phyloP scores from a whole-genome alignment of 768 basidiomycete genomes.

The Imleria badia region DNA sequence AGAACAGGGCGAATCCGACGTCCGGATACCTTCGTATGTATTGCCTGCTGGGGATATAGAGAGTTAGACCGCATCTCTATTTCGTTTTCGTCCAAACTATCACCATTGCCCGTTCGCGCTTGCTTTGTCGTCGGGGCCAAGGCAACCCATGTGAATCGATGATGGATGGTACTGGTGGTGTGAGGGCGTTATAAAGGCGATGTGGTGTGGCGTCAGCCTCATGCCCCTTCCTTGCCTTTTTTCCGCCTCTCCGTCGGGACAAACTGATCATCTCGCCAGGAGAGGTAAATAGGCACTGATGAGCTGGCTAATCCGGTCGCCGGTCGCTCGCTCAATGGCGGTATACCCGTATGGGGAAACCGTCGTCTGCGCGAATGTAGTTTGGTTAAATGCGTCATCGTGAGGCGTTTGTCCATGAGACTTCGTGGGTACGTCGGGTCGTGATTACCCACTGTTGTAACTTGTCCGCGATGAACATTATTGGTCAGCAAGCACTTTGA shows the following conservation, averaged over 20 bases:
- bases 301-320: neutral
- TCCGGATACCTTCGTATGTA: slow-evolving; percentile 24
- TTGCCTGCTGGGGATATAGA: slow-evolving; percentile 2
- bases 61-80: neutral
- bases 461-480: too few species aligned
- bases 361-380: too few species aligned
- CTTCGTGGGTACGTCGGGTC: too few species aligned
- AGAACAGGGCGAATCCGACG: slow-evolving; percentile 55
- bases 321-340: neutral
- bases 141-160: neutral
- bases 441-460: too few species aligned
- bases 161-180: too few species aligned
- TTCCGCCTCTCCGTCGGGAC: neutral
- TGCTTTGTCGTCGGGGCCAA: neutral
- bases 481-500: too few species aligned
- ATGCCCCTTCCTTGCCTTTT: neutral
- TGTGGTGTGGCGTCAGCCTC: neutral
- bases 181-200: neutral
- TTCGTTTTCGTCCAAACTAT: neutral
- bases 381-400: neutral
- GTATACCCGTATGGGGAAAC: neutral
- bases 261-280: neutral
- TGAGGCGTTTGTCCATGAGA: too few species aligned
- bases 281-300: neutral
- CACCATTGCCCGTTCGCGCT: neutral